These are phyloP conservation scores for Salvia sclarea DNA, from an alignment of 305 asterid genomes.

Conservation along the genomic window DNA sequence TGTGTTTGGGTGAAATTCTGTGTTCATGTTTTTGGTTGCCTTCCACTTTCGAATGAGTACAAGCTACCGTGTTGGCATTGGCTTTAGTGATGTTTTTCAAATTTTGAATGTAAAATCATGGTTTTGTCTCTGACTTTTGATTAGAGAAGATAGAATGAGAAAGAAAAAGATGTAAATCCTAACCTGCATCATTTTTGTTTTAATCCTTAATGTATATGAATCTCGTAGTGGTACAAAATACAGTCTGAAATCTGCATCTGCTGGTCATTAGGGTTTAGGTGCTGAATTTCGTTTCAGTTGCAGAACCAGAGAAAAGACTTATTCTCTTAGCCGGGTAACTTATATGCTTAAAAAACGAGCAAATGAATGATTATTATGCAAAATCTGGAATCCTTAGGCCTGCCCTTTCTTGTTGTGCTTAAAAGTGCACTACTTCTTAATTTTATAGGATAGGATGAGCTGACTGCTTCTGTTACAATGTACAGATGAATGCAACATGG, in stretches of 20 bases:
- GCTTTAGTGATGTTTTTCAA: neutral
- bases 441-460: neutral
- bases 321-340: neutral
- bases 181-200: neutral
- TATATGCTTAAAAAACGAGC: neutral
- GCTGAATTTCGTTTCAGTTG: neutral
- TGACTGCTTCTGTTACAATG: neutral
- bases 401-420: neutral
- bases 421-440: neutral
- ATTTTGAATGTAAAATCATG: neutral
- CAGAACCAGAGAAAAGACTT: neutral
- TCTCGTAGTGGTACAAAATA: neutral
- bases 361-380: neutral
- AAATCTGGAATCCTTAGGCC: neutral
- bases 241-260: neutral
- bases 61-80: neutral
- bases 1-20: constrained; percentile 10
- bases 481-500: neutral
- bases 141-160: too few relatives aligned
- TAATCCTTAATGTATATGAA: neutral
- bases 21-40: neutral
- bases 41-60: neutral
- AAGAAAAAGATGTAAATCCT: neutral
- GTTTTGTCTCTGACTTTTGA: neutral
- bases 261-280: neutral